Conservation (phyloP, 495 filamentous ascomycete genomes). For the Aspergillus cristatus region DNA sequence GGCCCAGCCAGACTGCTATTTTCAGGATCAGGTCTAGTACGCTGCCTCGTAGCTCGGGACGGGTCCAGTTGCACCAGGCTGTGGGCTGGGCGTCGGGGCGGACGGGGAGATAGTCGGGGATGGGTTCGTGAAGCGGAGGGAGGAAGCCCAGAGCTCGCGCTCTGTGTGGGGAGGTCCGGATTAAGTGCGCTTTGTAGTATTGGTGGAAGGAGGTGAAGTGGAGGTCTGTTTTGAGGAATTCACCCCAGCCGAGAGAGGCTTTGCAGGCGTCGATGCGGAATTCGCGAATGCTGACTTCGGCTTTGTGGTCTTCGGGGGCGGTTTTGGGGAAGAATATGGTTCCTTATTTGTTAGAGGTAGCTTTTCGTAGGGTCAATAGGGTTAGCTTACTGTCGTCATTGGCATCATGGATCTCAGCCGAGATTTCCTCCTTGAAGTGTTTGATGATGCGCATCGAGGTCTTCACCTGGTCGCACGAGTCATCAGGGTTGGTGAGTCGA, state of each 20-base stretch:
- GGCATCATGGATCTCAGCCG: neutral
- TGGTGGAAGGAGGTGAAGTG: slow-evolving; percentile 51
- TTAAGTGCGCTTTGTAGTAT: slow-evolving; percentile 24
- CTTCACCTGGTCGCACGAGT: slow-evolving; percentile 12
- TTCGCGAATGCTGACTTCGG: slow-evolving; percentile 12
- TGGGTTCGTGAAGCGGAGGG: slow-evolving; percentile 4
- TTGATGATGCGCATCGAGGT: slow-evolving; percentile 11
- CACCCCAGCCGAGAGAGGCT: slow-evolving; percentile 26
- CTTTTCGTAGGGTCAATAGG: neutral
- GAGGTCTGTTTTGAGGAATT: slow-evolving; percentile 47
- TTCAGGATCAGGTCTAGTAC: slow-evolving; percentile 12
- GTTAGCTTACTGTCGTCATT: slow-evolving; percentile 5
- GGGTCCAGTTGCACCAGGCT: slow-evolving; percentile 10
- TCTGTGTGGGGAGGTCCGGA: slow-evolving; percentile 5
- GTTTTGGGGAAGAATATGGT: slow-evolving; percentile 10
- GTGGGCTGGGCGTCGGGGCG: neutral
- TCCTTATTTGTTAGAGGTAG: slow-evolving; percentile 1
- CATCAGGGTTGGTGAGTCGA: slow-evolving; percentile 2
- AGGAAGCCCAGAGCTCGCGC: slow-evolving; percentile 13
- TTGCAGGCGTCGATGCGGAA: slow-evolving; percentile 17
- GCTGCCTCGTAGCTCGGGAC: neutral
- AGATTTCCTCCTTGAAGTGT: slow-evolving; percentile 12
- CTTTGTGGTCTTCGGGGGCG: slow-evolving; percentile 4
- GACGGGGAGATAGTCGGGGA: slow-evolving; percentile 7
- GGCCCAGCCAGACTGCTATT: slow-evolving; percentile 16